Evolutionary conservation across 352 stramenopile species (phyloP).

Genomic region (Phytopythium helicoides): DNA sequence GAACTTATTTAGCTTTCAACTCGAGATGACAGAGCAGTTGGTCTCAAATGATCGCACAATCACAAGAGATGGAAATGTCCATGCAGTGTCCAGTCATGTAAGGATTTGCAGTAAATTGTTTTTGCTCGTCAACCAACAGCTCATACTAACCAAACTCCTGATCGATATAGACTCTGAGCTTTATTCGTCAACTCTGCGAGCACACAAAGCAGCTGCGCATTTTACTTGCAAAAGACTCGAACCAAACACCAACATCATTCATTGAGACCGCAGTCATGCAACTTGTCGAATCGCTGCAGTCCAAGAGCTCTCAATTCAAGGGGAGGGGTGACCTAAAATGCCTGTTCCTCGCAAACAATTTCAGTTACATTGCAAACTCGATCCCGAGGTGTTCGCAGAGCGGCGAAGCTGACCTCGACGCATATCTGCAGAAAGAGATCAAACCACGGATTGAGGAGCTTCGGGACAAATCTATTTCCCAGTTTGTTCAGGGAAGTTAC

Average conservation of each 20-base stretch:
- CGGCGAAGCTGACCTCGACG: conserved; percentile 45
- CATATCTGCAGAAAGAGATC: conserved; percentile 61
- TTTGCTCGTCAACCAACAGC: background rate
- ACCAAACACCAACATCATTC: conserved; percentile 46
- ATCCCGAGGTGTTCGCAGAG: conserved; percentile 46
- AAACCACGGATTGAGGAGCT: conserved; percentile 83
- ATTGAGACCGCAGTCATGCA: conserved; percentile 69
- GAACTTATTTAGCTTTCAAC: conserved; percentile 59
- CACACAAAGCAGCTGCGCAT: conserved; percentile 57
- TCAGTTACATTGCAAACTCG: conserved; percentile 86
- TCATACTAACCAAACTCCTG: too few relatives aligned
- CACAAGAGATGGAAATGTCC: conserved; percentile 76
- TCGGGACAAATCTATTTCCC: conserved; percentile 74
- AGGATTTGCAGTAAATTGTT: conserved; percentile 10
- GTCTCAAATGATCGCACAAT: conserved; percentile 39
- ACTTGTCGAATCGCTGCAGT: conserved; percentile 52
- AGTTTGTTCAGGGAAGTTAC: conserved; percentile 85
- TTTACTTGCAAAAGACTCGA: conserved; percentile 54
- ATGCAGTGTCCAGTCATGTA: conserved; percentile 73
- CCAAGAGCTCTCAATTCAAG: conserved; percentile 53
- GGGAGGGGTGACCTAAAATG: conserved; percentile 55
- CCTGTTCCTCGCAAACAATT: conserved; percentile 95
- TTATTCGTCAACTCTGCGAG: conserved; percentile 69
- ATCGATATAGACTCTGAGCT: conserved; percentile 58
- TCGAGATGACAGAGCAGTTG: conserved; percentile 52